These are phyloP conservation scores for Lecanicillium sp. DNA, from an alignment of 2,329 filamentous ascomycete genomes.

Conservation along the genomic window DNA sequence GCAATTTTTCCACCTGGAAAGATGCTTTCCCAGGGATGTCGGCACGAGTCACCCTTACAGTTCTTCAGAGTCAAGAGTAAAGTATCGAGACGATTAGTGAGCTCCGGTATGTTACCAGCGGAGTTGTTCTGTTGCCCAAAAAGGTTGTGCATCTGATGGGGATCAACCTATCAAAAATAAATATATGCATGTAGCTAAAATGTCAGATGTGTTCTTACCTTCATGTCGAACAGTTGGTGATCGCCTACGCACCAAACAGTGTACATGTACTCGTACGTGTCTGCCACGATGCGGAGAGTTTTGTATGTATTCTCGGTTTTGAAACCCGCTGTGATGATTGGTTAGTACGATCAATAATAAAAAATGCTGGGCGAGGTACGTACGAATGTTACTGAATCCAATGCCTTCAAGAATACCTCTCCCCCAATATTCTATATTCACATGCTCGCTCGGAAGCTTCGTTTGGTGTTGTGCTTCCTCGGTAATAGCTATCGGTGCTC, in stretches of 20 bases:
- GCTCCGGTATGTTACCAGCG: slow-evolving; percentile 1
- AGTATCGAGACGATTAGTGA: slow-evolving; percentile 41
- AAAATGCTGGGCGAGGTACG: not conserved
- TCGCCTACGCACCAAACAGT: slow-evolving; percentile 43
- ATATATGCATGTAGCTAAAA: not conserved
- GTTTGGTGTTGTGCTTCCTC: not conserved
- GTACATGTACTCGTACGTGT: slow-evolving; percentile 44
- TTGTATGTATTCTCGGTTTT: slow-evolving; percentile 43
- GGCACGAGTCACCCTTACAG: slow-evolving; percentile 44
- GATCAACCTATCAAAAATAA: slow-evolving; percentile 31
- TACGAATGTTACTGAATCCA: slow-evolving; percentile 13
- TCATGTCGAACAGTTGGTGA: slow-evolving; percentile 41
- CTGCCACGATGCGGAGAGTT: slow-evolving; percentile 33
- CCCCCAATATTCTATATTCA: slow-evolving; percentile 44
- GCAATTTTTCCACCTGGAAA: slow-evolving; percentile 44
- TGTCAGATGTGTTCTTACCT: slow-evolving; percentile 24
- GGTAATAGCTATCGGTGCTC: slow-evolving; percentile 32
- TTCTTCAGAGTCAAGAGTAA: slow-evolving; percentile 53
- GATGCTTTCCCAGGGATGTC: slow-evolving; percentile 45
- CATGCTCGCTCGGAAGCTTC: slow-evolving; percentile 33
- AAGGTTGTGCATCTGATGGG: slow-evolving; percentile 30
- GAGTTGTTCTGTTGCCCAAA: not conserved
- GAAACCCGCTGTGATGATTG: slow-evolving; percentile 16
- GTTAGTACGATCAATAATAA: slow-evolving; percentile 5
- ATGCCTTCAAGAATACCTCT: slow-evolving; percentile 16